Conservation (phyloP, 106 monocot species). For the Dendrobium chrysotoxum region DNA sequence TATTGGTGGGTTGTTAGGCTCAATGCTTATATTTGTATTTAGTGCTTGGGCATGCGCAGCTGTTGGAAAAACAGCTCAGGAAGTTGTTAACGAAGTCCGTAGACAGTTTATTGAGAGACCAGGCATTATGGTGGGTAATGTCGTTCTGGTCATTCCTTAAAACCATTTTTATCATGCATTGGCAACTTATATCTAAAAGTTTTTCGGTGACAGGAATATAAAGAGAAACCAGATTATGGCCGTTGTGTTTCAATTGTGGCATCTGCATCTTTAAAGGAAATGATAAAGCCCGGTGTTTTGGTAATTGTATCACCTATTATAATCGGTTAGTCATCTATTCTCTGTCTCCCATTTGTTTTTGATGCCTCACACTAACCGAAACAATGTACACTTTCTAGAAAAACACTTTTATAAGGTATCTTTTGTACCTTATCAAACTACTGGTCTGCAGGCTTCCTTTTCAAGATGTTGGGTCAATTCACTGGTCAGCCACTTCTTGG, state of each 20-base stretch:
- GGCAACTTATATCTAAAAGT: not conserved
- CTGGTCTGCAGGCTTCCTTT: conserved; percentile 60
- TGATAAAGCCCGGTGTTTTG: conserved; percentile 96
- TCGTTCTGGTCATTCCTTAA: not conserved
- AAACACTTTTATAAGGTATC: not conserved
- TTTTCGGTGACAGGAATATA: conserved; percentile 59
- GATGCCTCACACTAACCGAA: not conserved
- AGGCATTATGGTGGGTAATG: conserved; percentile 84
- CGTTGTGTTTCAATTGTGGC: conserved; percentile 99
- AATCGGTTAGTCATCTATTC: conserved; percentile 41
- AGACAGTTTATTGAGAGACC: conserved; percentile 97
- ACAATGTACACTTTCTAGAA: not conserved
- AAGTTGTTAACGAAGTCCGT: conserved; percentile 95
- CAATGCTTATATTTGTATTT: conserved; percentile 97
- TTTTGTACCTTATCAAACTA: not conserved
- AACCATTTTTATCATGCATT: not conserved
- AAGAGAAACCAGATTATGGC: conserved; percentile 95
- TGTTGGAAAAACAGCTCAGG: conserved; percentile 94
- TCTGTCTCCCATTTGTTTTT: too few relatives aligned
- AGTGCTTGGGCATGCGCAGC: conserved; percentile 98
- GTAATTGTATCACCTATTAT: conserved; percentile 83
- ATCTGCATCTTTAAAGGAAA: conserved; percentile 90
- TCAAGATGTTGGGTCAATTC: conserved; percentile 68
- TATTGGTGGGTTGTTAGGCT: conserved; percentile 92
- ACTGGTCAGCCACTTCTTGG: conserved; percentile 86